Base-by-base conservation (phyloP, 805 yeast genomes). In the Candida manassasensis region DNA sequence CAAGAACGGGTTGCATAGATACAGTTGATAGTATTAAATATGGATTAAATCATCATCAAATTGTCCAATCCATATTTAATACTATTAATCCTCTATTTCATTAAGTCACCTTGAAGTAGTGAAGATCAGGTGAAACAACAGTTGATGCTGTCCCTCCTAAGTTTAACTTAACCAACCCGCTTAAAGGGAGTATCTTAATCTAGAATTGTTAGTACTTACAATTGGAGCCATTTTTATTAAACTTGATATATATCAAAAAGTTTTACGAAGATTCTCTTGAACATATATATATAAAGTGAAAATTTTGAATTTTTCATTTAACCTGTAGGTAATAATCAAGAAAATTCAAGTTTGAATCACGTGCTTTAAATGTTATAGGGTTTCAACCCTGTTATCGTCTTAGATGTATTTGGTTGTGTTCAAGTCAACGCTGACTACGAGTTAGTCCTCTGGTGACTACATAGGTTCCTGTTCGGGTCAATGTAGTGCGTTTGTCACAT, bases 161-260 rank as follows among this genome's bases (percentile, higher is more conserved):
- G 15, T 8, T 25, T 9, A 32, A 21, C 16, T 25, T 21, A 25
- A 16, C 21, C 33, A 30, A 30, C 33, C 33, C 33, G 33, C 33
- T 30, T 11, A 21, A 30, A 24, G 27, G 32, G 27, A 29, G 22
- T 28, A 18, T 21, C 21, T 15, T 6, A 17, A 31, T 24, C 33
- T 25, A 31, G 29, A 9, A 28, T 14, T n/a, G 17, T 27, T 35
- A 34, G 33, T 35, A 32, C 31, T 49, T 83, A 84, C 93, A 71
- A 80, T 82, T 81, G 94, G 94, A 80, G 94, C 94, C 94, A 84
- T 83, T 75, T 55, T 47, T 45, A 32, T 27, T 37, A 29, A 19
- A 34, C 12, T n/a, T 24, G 27, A 11, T 7, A 8, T 24, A 9
- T 8, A 21, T 9, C 9, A 21, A 21, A 9, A 9, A 21, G 9